A percentile compares a stretch with the other conserved stretches of the same genome.
phyloP scores from a whole-genome alignment of 225 moss, liverwort and hornwort genomes.

The Pleurozium schreberi region DNA sequence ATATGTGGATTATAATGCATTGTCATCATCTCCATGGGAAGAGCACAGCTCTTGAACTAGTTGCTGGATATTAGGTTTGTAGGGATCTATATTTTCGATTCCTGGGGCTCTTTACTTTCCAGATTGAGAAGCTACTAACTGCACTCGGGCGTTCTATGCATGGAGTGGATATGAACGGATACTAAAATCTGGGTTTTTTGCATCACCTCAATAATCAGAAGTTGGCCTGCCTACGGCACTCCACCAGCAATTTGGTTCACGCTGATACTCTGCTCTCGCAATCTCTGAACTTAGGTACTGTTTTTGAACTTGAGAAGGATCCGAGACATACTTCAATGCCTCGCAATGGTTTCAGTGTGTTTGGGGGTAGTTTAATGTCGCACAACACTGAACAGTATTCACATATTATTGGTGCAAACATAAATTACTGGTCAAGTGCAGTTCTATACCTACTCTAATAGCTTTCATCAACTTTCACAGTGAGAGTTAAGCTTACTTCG shows the following conservation, averaged over 20 bases:
- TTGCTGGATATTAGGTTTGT: not conserved
- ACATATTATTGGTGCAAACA: not conserved
- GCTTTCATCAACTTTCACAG: not conserved
- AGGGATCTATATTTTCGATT: not conserved
- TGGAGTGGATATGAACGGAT: not conserved
- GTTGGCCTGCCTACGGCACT: not conserved
- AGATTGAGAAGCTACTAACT: not conserved
- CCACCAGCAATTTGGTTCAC: not conserved
- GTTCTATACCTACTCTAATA: not conserved
- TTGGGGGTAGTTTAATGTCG: not conserved
- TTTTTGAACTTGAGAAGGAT: not conserved
- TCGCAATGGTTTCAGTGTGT: not conserved
- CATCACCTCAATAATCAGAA: not conserved
- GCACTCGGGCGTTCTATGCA: not conserved
- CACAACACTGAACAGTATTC: too few relatives aligned
- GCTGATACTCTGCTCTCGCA: not conserved
- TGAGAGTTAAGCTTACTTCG: not conserved
- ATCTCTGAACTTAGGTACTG: not conserved
- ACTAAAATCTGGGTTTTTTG: not conserved
- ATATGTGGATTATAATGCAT: not conserved
- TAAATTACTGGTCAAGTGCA: not conserved
- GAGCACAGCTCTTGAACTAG: not conserved
- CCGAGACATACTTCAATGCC: not conserved
- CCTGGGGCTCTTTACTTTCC: not conserved
- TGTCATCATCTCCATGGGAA: not conserved